Evolutionary conservation across 495 filamentous ascomycete genomes (phyloP).

Genomic region (Hyaloscypha finlandica): DNA sequence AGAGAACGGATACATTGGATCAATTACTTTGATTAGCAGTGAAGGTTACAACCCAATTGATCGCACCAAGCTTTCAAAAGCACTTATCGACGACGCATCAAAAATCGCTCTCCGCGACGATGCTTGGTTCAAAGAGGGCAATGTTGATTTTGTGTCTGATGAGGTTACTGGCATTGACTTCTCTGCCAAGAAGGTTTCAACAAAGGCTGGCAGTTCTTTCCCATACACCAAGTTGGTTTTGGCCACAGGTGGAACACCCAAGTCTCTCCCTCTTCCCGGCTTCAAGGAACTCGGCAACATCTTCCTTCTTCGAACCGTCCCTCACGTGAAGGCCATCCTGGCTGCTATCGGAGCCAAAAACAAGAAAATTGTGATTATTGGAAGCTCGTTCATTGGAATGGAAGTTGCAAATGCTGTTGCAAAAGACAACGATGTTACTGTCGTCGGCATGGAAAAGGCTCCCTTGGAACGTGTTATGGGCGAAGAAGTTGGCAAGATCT

Average conservation of each 20-base stretch:
- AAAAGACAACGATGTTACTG: slow-evolving; percentile 76
- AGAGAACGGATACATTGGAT: slow-evolving; percentile 75
- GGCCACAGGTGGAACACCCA: slow-evolving; percentile 80
- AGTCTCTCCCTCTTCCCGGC: slow-evolving; percentile 75
- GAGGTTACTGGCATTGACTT: slow-evolving; percentile 81
- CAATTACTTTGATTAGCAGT: slow-evolving; percentile 79
- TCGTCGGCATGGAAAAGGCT: slow-evolving; percentile 88
- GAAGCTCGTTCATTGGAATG: slow-evolving; percentile 94
- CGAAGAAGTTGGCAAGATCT: slow-evolving; percentile 73
- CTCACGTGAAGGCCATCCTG: slow-evolving; percentile 74
- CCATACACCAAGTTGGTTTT: slow-evolving; percentile 88
- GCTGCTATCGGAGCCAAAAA: slow-evolving; percentile 77
- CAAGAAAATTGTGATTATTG: slow-evolving; percentile 91
- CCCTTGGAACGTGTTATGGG: slow-evolving; percentile 91
- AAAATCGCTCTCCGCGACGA: slow-evolving; percentile 75
- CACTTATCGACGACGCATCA: slow-evolving; percentile 76
- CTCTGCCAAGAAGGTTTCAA: slow-evolving; percentile 65
- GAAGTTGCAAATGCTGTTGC: slow-evolving; percentile 81
- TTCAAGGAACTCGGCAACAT: slow-evolving; percentile 87
- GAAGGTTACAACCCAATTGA: slow-evolving; percentile 88
- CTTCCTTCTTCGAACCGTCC: slow-evolving; percentile 75
- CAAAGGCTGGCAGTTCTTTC: slow-evolving; percentile 67
- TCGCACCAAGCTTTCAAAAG: slow-evolving; percentile 94
- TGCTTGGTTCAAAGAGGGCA: slow-evolving; percentile 76
- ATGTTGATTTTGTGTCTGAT: slow-evolving; percentile 72